Evolutionary conservation across 768 basidiomycete genomes (phyloP).

Genomic region (Boletellus emodensis): DNA sequence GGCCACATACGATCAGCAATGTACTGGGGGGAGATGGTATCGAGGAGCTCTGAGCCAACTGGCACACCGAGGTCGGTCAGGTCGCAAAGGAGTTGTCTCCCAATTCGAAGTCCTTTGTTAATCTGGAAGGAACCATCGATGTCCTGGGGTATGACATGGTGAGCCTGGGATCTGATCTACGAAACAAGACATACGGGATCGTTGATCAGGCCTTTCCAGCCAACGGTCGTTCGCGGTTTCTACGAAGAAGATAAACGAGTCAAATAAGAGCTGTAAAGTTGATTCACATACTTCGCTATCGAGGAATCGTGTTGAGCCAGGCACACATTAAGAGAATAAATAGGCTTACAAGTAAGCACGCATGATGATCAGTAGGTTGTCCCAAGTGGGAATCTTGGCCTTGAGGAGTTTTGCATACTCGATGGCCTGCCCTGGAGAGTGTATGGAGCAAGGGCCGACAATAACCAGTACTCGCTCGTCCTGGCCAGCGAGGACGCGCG

Average conservation of each 20-base stretch:
- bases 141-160: constrained; percentile 36
- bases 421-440: constrained; percentile 80
- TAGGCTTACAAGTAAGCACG: constrained; percentile 90
- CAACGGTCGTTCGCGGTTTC: constrained; percentile 97
- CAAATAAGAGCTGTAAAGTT: not conserved
- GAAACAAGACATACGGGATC: constrained; percentile 55
- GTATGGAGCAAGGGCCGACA: constrained; percentile 95
- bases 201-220: constrained; percentile 95
- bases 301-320: constrained; percentile 34
- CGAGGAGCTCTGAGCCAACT: constrained; percentile 91
- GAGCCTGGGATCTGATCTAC: not conserved
- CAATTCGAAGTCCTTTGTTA: constrained; percentile 91
- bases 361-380: constrained; percentile 90
- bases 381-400: constrained; percentile 60
- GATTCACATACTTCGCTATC: constrained; percentile 36
- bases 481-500: constrained; percentile 74
- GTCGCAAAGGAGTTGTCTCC: constrained; percentile 86
- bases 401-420: constrained; percentile 76
- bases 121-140: constrained; percentile 93
- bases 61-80: constrained; percentile 87
- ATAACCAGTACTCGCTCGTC: constrained; percentile 87
- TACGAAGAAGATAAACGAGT: constrained; percentile 30
- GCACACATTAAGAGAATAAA: constrained; percentile 4
- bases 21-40: constrained; percentile 81
- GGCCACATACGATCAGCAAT: constrained; percentile 62